These are phyloP conservation scores for Eutrema salsugineum DNA, from an alignment of 441 rosid species.

Conservation along the genomic window DNA sequence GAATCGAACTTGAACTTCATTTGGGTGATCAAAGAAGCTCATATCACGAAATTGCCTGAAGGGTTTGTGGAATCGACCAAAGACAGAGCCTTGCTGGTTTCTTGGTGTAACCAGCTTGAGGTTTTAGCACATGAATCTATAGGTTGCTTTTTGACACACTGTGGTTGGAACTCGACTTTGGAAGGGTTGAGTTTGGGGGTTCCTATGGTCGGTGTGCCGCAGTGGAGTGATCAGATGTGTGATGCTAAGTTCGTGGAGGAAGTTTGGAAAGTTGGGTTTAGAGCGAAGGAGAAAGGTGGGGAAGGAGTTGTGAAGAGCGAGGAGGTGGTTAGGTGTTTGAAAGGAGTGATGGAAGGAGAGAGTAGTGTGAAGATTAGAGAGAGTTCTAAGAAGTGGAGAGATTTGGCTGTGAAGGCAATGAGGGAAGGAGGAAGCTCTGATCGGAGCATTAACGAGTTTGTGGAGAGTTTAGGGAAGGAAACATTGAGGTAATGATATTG, in stretches of 20 bases:
- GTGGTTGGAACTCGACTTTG: slow-evolving; percentile 61
- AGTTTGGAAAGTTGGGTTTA: slow-evolving; percentile 60
- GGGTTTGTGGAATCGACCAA: slow-evolving; percentile 38
- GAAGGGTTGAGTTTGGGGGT: slow-evolving; percentile 58
- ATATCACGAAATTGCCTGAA: slow-evolving; percentile 33
- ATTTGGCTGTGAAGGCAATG: slow-evolving; percentile 45
- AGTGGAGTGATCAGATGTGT: slow-evolving; percentile 57
- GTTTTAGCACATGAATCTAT: slow-evolving; percentile 57
- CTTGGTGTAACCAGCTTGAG: slow-evolving; percentile 71
- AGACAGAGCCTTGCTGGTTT: slow-evolving; percentile 42
- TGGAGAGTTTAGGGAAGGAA: slow-evolving; percentile 6
- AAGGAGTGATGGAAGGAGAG: slow-evolving; percentile 58
- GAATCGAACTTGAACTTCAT: slow-evolving; percentile 42
- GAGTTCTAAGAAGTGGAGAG: slow-evolving; percentile 52
- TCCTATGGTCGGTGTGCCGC: slow-evolving; percentile 48
- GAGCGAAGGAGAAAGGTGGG: slow-evolving; percentile 49
- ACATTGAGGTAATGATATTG: background rate
- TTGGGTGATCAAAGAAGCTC: slow-evolving; percentile 53
- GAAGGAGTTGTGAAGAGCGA: slow-evolving; percentile 45
- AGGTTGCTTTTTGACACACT: slow-evolving; percentile 60
- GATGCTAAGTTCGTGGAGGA: slow-evolving; percentile 63
- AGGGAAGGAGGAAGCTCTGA: slow-evolving; percentile 73
- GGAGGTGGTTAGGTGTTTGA: slow-evolving; percentile 54
- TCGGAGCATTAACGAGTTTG: slow-evolving; percentile 34
- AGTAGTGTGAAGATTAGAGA: slow-evolving; percentile 41